Base-by-base conservation (phyloP, 768 basidiomycete species). In the Hypholoma sublateritium region DNA sequence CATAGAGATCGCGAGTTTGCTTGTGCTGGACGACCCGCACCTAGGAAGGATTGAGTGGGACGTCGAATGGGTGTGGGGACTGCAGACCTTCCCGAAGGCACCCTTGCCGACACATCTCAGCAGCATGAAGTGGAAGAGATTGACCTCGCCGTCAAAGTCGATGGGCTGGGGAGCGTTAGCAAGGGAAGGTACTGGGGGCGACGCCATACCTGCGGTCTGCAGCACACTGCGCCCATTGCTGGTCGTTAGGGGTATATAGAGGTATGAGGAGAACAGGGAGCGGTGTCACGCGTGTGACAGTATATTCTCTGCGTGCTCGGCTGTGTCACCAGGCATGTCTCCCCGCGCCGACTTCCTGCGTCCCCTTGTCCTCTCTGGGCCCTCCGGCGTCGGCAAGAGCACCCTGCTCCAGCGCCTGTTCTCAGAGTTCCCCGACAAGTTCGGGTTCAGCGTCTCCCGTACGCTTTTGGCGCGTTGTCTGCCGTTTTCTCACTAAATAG, bases 1-100 rank as follows among this genome's bases (percentile, higher is more conserved):
- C 97, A 66, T 95, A 98, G 44, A 99, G 81, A 16, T 94, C 90
- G 60, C 93, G 89, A n/a, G 94, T 91, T 72, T 98, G 93, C 70
- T 98, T 99, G 78, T 98, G 97, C 73, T 99, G 96, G 6, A 99
- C 97, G 58, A 99, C 96, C 43, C 97, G 90, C 76, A 99, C 96
- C 96, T 98, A 62, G 41, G 50, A 19, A 48, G 55, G 56, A 65
- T 42, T 32, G 37, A 51, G 41, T 54, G 21, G 28, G 49, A 42
- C 28, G 55, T 25, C 43, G 55, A 16, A 3, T 55, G 53, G 46
- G 9, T 37, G n/a, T 16, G 11, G 16, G 22, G 22, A 28, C 11
- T n/a, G 25, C 36, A 52, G 34, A 95, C 96, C 86, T 99, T 98
- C 69, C 96, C 96, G 72, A 99, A 98, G 1, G 96, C 96, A 50